phyloP scores from a whole-genome alignment of 305 asterid species.

The Plantago lanceolata region DNA sequence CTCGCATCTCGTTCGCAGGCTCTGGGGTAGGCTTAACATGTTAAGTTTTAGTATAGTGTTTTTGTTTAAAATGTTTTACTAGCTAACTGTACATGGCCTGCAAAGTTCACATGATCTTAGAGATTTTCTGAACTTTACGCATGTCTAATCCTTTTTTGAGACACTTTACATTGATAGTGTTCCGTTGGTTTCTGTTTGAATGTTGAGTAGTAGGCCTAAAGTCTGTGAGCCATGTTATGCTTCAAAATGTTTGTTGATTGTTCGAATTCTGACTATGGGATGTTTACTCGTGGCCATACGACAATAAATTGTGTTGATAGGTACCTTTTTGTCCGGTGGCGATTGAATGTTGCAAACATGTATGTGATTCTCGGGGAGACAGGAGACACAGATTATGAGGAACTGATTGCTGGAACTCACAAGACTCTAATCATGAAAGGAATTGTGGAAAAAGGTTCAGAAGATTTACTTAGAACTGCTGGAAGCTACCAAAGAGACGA shows the following conservation, averaged over 20 bases:
- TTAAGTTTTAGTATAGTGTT: not conserved
- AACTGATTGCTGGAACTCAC: slow-evolving; percentile 71
- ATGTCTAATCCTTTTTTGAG: not conserved
- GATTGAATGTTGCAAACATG: slow-evolving; percentile 71
- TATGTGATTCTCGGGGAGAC: slow-evolving; percentile 81
- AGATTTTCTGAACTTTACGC: not conserved
- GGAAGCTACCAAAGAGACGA: slow-evolving; percentile 78
- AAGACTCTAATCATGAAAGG: slow-evolving; percentile 69
- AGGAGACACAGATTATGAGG: slow-evolving; percentile 85
- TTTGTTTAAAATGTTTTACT: not conserved
- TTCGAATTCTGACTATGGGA: not conserved
- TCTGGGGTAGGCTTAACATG: slow-evolving; percentile 46
- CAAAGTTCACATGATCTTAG: not conserved
- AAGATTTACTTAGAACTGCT: slow-evolving; percentile 56
- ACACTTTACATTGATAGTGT: not conserved
- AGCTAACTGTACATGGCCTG: not conserved
- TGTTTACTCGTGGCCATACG: not conserved
- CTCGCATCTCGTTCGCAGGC: slow-evolving; percentile 91
- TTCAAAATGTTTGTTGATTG: not conserved
- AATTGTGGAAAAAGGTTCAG: slow-evolving; percentile 56
- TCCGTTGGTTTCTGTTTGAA: not conserved
- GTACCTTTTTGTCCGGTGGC: slow-evolving; percentile 87
- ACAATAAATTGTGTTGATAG: slow-evolving; percentile 25
- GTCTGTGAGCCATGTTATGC: not conserved
- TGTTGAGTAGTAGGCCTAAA: not conserved